Evolutionary conservation across 2,329 filamentous ascomycete genomes (phyloP), one percentile per base, ranked within the genome.

Genomic region (Chaetothyriales sp.): DNA sequence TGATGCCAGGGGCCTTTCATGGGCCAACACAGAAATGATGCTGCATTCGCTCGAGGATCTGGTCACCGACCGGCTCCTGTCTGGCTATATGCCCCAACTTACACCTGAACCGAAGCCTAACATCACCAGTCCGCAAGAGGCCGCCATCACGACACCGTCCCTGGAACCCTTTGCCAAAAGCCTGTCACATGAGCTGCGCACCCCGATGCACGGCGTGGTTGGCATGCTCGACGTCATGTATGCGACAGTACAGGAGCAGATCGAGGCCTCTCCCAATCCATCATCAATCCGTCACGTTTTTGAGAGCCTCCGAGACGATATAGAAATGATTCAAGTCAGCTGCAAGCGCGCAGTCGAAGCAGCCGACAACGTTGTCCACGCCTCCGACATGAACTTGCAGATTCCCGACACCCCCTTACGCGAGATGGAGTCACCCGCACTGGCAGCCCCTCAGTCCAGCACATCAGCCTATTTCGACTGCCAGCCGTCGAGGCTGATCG

Each of bases 171-270:
- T 83, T 61, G 82, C 82, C n/a, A 74, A 80, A 55, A 84, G 79
- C 60, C 66, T 86, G 28, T 86, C 82, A 0, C 82, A 86, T 57
- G 82, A 86, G 61, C 64, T 86, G 46, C 72, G 82, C 54, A 86
- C 82, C 2, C 82, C 82, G 1, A 84, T 86, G 81, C 82, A 86
- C 64, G 82, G 82, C 43, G 80, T 86, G 5, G 80, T 86, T 12
- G 82, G 82, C 5, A 85, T 85, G 81, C 67, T 86, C 44, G 82
- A 86, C 65, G 79, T 86, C 53, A 85, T 86, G 80, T 80, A 84
- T 65, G 79, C 81, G 2, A 84, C 80, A 2, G 79, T 85, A 2
- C 73, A 81, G 52, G 81, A 85, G 61, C 78, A 79, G 18, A 73
- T 80, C 6, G 73, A 77, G 54, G 72, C 69, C 39, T 73, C 77